phyloP scores from a whole-genome alignment of 2,329 filamentous ascomycete species.

The Pseudocercospora musae region DNA sequence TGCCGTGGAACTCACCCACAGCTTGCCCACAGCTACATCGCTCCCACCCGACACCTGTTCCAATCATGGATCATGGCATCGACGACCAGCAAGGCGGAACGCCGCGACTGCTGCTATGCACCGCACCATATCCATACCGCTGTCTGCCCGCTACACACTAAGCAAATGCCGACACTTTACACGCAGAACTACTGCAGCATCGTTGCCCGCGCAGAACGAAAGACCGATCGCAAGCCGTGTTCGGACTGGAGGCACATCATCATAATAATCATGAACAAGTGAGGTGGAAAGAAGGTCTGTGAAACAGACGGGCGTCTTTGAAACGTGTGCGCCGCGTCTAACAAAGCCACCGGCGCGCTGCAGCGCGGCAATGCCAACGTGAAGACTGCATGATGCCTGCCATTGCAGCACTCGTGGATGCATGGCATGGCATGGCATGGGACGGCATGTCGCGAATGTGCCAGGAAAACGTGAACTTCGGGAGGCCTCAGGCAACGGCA shows the following conservation, averaged over 20 bases:
- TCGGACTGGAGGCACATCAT: neutral
- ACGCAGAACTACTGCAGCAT: neutral
- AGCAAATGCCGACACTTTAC: neutral
- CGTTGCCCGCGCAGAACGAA: neutral
- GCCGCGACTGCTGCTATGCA: neutral
- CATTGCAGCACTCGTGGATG: neutral
- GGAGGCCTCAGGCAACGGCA: neutral
- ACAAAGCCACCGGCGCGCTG: neutral
- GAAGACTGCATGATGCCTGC: neutral
- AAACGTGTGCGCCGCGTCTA: neutral
- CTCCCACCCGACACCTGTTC: neutral
- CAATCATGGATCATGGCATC: too few species aligned
- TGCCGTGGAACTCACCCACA: conserved; percentile 12
- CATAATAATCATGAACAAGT: too few species aligned
- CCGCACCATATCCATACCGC: neutral
- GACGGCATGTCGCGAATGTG: too few species aligned
- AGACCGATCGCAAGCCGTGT: neutral
- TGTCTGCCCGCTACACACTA: neutral
- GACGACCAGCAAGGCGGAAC: neutral
- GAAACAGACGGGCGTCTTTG: neutral
- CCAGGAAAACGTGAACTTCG: too few species aligned
- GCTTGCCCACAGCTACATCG: neutral
- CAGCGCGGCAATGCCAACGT: neutral
- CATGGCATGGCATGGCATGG: too few species aligned
- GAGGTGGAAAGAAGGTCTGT: conserved; percentile 1